phyloP scores from a whole-genome alignment of 495 filamentous ascomycete species.

The Penicillium coffeae region DNA sequence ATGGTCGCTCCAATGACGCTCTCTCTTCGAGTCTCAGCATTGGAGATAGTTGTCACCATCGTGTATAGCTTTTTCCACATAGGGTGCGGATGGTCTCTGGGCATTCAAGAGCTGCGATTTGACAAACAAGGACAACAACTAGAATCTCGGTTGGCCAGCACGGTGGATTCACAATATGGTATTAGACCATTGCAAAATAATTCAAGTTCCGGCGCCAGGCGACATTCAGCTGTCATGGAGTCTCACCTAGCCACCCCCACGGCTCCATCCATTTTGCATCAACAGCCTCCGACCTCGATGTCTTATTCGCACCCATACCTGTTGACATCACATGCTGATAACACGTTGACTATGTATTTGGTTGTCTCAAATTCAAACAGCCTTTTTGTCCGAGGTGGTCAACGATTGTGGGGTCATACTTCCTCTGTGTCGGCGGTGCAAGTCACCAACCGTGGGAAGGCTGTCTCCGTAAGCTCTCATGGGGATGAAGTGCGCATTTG shows the following conservation, averaged over 20 bases:
- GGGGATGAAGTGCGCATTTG: slow-evolving; percentile 90
- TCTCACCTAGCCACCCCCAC: background rate
- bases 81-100: slow-evolving; percentile 75
- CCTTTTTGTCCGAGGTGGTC: slow-evolving; percentile 70
- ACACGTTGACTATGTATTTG: slow-evolving; percentile 84
- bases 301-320: slow-evolving; percentile 92
- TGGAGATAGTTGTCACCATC: slow-evolving; percentile 69
- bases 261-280: slow-evolving; percentile 36
- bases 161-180: slow-evolving; percentile 40
- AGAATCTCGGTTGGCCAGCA: slow-evolving; percentile 52
- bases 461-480: slow-evolving; percentile 76
- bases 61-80: slow-evolving; percentile 66
- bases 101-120: slow-evolving; percentile 82
- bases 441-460: slow-evolving; percentile 82
- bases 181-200: slow-evolving; percentile 34
- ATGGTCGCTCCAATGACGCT: slow-evolving; percentile 75
- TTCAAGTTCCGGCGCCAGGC: slow-evolving; percentile 32
- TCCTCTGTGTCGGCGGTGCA: slow-evolving; percentile 84
- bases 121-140: slow-evolving; percentile 48
- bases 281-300: slow-evolving; percentile 61
- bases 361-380: slow-evolving; percentile 66
- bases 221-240: slow-evolving; percentile 11
- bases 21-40: slow-evolving; percentile 61
- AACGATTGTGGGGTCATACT: slow-evolving; percentile 88
- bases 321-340: slow-evolving; percentile 82